Evolutionary conservation across 2,329 filamentous ascomycete species (phyloP), one percentile per base, ranked within the genome.

Genomic region (Colletotrichum spaethianum): DNA sequence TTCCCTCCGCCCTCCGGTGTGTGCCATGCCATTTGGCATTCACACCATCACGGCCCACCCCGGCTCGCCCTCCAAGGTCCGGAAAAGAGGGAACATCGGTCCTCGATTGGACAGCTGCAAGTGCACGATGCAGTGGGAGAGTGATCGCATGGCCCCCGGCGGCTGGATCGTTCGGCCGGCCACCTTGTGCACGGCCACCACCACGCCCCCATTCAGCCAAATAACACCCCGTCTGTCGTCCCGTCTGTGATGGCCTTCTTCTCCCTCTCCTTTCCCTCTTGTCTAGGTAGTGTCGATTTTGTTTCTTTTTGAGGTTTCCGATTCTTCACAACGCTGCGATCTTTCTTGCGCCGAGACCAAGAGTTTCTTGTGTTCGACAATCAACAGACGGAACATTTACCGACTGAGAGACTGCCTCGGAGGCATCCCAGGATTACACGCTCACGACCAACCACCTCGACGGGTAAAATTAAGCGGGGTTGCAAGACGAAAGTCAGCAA

Each of bases 101-200:
- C 33, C 48, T 63, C 67, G 12, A 74, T 74, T 74, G 73, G 73
- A 46, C 61, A 48, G 61, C 60, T 72, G 72, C 71, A 72, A 52
- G 66, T 69, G 64, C 52, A 53, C 20, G 18, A 57, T 71, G 50
- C 69, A 67, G 65, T 72, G 68, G 48, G 63, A 38, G 60, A 38
- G 60, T 4, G 44, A 31, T 36, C 46, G 8, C 70, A 61, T 60
- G 63, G 63, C 44, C 44, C 50, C 44, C 44, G 65, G 66, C 70
- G 70, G 71, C 63, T 71, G 71, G 71, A 63, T 57, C 56, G 64
- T 28, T 68, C 59, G 44, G 64, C 53, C 50, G 38, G 59, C 46
- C 60, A 38, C 26, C 50, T 68, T 36, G 26, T 42, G n/a, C 53
- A 31, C 60, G 46, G 59, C 60, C 33, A 55, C 46, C 36, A 14